Conservation (phyloP, 345 rosid genomes). For the Sisymbrium altissimum region DNA sequence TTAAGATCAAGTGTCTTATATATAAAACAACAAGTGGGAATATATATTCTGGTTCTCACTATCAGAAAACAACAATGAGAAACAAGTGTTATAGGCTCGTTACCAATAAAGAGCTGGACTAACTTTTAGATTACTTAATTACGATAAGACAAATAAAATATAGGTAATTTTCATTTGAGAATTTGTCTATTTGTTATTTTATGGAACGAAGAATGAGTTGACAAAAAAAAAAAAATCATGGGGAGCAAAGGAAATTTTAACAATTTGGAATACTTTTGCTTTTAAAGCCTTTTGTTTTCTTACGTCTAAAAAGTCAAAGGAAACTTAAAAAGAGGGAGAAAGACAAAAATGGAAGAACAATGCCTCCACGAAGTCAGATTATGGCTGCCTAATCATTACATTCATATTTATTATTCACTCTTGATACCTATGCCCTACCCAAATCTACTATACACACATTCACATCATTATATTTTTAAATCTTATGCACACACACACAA, state of each 20-base stretch:
- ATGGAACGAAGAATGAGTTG: slow-evolving; percentile 6
- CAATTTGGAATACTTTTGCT: slow-evolving; percentile 5
- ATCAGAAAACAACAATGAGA: not conserved
- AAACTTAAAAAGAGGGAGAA: slow-evolving; percentile 31
- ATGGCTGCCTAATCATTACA: slow-evolving; percentile 39
- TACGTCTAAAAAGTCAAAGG: slow-evolving; percentile 35
- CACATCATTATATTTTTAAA: slow-evolving; percentile 1
- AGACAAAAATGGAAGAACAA: slow-evolving; percentile 33
- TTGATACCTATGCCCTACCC: slow-evolving; percentile 34
- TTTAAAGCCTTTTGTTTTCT: slow-evolving; percentile 17
- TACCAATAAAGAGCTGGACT: not conserved
- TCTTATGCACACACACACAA: not conserved
- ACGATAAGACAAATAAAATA: not conserved
- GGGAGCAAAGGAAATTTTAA: slow-evolving; percentile 8
- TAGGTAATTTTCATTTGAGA: not conserved
- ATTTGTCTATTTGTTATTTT: not conserved
- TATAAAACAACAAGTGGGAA: not conserved
- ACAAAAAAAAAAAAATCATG: not conserved
- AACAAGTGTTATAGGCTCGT: not conserved
- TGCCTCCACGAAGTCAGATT: slow-evolving; percentile 42
- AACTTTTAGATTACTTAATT: not conserved
- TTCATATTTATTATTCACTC: slow-evolving; percentile 27
- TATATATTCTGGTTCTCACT: not conserved
- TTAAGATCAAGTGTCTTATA: not conserved
- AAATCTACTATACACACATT: slow-evolving; percentile 22